These are phyloP conservation scores for Aspergillus brunneoviolaceus DNA, from an alignment of 2,329 filamentous ascomycete species.

Conservation along the genomic window DNA sequence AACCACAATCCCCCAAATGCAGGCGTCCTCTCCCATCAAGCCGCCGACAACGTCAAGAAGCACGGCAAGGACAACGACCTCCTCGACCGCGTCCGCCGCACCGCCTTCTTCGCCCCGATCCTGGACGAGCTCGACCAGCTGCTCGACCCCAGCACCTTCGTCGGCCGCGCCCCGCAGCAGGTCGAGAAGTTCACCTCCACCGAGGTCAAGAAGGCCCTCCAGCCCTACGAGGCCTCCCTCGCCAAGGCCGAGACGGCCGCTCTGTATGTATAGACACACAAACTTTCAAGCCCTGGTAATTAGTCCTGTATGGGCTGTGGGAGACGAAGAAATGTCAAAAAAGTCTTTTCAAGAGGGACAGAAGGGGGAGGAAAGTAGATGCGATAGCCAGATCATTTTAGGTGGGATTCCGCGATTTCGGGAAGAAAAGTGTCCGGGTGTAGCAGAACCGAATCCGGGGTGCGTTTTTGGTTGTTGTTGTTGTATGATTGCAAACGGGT, in stretches of 20 bases:
- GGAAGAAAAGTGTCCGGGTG: background rate
- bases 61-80: constrained; percentile 77
- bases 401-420: too few relatives aligned
- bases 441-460: background rate
- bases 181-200: constrained; percentile 54
- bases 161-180: constrained; percentile 56
- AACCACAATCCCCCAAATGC: constrained; percentile 13
- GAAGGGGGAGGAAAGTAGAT: too few relatives aligned
- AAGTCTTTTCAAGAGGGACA: too few relatives aligned
- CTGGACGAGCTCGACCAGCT: constrained; percentile 67
- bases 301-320: too few relatives aligned
- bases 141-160: constrained; percentile 62
- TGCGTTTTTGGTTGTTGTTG: background rate
- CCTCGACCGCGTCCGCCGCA: constrained; percentile 71
- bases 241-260: constrained; percentile 39
- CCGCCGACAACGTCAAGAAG: constrained; percentile 67
- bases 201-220: constrained; percentile 50
- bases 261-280: constrained; percentile 38
- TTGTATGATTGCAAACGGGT: background rate
- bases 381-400: too few relatives aligned
- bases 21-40: constrained; percentile 72
- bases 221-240: constrained; percentile 46
- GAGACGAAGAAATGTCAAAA: too few relatives aligned
- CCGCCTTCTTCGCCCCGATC: constrained; percentile 71
- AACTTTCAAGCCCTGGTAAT: too few relatives aligned